Evolutionary conservation across 768 basidiomycete genomes (phyloP).

Genomic region (Suillus subluteus): DNA sequence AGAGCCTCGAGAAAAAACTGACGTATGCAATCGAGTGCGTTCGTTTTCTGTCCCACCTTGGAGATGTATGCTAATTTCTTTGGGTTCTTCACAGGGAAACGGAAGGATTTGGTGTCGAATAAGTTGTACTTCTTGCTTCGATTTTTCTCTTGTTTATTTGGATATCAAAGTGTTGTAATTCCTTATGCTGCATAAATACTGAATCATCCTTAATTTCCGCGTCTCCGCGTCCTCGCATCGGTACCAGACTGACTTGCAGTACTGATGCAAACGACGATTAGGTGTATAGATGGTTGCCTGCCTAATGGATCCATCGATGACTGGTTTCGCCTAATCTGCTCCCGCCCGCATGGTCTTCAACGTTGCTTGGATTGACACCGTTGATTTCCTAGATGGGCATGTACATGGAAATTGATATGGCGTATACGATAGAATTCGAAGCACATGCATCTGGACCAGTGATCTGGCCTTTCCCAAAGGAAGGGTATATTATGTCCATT

Average conservation of each 20-base stretch:
- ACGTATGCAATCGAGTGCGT: conserved; percentile 83
- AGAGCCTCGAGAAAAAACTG: conserved; percentile 84
- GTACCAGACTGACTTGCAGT: neutral
- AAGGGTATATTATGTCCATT: neutral
- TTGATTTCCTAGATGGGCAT: neutral
- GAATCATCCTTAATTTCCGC: no score
- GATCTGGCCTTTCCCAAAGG: neutral
- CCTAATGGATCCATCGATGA: neutral
- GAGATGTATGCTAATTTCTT: conserved; percentile 12
- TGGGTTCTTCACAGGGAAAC: conserved; percentile 56
- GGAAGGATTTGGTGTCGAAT: conserved; percentile 75
- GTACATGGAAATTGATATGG: neutral
- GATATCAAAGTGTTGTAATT: conserved; percentile 7
- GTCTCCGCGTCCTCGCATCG: neutral
- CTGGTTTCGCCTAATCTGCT: neutral
- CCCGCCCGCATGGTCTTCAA: neutral
- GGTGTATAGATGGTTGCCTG: neutral
- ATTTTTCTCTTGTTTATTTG: conserved; percentile 5
- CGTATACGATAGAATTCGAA: neutral
- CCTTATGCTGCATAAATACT: neutral
- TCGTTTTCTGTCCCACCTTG: conserved; percentile 4
- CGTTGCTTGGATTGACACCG: neutral
- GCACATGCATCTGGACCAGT: neutral
- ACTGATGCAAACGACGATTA: neutral
- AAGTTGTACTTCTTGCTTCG: conserved; percentile 17